Evolutionary conservation across 2,329 filamentous ascomycete species (phyloP), one percentile per base, ranked within the genome.

Genomic region (Rutstroemia sp.): DNA sequence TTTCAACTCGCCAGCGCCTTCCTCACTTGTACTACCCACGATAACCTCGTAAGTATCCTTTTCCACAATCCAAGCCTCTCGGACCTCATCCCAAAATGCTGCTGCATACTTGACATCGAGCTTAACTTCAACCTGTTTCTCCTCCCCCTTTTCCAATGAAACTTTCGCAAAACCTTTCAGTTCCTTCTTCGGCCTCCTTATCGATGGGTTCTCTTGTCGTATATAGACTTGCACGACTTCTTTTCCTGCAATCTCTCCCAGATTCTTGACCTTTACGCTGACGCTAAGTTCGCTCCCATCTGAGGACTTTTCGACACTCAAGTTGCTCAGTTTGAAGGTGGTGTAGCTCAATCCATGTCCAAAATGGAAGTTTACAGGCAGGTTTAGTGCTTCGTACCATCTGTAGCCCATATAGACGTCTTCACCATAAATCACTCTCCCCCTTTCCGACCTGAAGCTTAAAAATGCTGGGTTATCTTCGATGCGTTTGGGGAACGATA

Each of bases 331-430:
- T 4, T 69, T 63, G 68, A 92, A 92, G 0, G 74, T 82, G 0
- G 88, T 91, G 71, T 92, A 94, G 16, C 85, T 88, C 1, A 94
- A 76, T 2, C 89, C 89, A 66, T 90, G 84, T 12, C 83, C 89
- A 68, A 95, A 95, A 57, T 86, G 79, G 71, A 92, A 94, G 27
- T 87, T 78, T 0, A 86, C 81, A 0, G 77, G 75, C 4, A 82
- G 76, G 38, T 83, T 76, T n/a, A 79, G 77, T 64, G 81, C 84
- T 67, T 94, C 88, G 69, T 89, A 94, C 74, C 84, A 90, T 21
- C 88, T 78, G 72, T 94, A 94, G 3, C 89, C 89, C 39, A 92
- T 77, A 69, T 89, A 92, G 47, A 94, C 76, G 59, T 89, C 88
- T 70, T 94, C 89, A 48, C 87, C 87, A 67, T 92, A 94, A 1